Evolutionary conservation across 2,329 filamentous ascomycete species (phyloP).

Genomic region (Parastagonospora avenae): DNA sequence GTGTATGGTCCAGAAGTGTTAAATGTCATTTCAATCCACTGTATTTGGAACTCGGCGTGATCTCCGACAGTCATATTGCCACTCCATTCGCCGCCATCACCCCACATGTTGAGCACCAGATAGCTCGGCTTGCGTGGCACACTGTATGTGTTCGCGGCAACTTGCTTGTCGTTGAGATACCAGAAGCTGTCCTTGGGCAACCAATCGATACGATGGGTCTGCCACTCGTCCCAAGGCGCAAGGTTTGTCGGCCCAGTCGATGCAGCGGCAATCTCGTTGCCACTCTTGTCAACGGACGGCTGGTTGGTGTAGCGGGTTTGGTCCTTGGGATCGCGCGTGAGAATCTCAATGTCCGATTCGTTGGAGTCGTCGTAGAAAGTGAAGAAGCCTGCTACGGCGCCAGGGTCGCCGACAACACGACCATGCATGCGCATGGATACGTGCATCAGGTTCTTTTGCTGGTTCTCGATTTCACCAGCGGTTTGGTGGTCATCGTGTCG

Average conservation of each 20-base stretch:
- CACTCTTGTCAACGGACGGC: slow-evolving; percentile 56
- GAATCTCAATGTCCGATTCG: slow-evolving; percentile 60
- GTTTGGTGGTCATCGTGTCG: slow-evolving; percentile 52
- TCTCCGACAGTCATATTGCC: slow-evolving; percentile 61
- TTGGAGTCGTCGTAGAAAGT: slow-evolving; percentile 54
- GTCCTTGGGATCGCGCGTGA: slow-evolving; percentile 53
- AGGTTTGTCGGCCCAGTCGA: slow-evolving; percentile 58
- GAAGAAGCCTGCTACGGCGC: slow-evolving; percentile 63
- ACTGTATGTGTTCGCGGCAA: slow-evolving; percentile 61
- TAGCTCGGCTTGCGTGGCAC: slow-evolving; percentile 59
- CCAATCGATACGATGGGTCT: slow-evolving; percentile 67
- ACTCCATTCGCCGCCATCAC: slow-evolving; percentile 64
- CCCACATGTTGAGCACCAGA: slow-evolving; percentile 66
- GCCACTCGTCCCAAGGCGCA: slow-evolving; percentile 60
- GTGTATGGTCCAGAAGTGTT: slow-evolving; percentile 45
- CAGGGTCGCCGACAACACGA: slow-evolving; percentile 51
- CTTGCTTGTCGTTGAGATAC: slow-evolving; percentile 60
- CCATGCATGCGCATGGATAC: slow-evolving; percentile 56
- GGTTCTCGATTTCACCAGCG: slow-evolving; percentile 55
- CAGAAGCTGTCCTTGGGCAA: slow-evolving; percentile 59
- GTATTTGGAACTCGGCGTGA: slow-evolving; percentile 62
- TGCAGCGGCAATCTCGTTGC: slow-evolving; percentile 53
- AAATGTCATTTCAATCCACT: slow-evolving; percentile 68
- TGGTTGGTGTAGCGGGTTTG: slow-evolving; percentile 65
- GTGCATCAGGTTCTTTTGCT: slow-evolving; percentile 52